phyloP scores from a whole-genome alignment of 2,329 filamentous ascomycete genomes.

The Rugonectria rugulosa region DNA sequence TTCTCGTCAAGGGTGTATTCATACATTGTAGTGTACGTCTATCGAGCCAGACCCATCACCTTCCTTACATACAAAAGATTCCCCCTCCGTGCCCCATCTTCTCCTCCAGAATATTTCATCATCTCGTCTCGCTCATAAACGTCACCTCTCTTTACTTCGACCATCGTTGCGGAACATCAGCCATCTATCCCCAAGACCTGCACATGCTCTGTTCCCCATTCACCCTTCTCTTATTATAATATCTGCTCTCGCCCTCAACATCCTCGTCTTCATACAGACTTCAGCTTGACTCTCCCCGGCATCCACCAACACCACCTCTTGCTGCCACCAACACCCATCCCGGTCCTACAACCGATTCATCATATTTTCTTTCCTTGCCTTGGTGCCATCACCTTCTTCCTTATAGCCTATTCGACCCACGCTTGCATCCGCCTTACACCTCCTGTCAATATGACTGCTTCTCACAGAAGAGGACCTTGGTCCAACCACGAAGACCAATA shows the following conservation, averaged over 20 bases:
- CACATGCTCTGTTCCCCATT: no score
- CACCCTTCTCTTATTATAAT: no score
- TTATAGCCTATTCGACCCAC: no score
- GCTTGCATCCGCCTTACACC: no score
- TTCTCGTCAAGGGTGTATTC: slow-evolving; percentile 23
- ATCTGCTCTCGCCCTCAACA: no score
- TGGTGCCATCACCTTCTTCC: not conserved
- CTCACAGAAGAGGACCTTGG: slow-evolving; percentile 75
- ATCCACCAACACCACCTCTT: not conserved
- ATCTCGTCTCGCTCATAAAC: slow-evolving; percentile 38
- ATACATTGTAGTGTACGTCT: no score
- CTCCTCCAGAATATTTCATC: slow-evolving; percentile 36
- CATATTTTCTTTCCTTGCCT: not conserved
- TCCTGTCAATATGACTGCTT: slow-evolving; percentile 24
- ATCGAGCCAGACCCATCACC: no score
- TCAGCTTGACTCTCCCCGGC: no score
- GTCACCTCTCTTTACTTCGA: slow-evolving; percentile 18
- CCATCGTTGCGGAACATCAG: slow-evolving; percentile 16
- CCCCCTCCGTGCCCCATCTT: slow-evolving; percentile 30
- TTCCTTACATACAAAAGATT: slow-evolving; percentile 34
- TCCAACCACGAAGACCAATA: slow-evolving; percentile 77
- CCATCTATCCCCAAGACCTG: no score
- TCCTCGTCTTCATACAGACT: no score
- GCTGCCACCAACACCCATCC: not conserved
- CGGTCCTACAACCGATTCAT: not conserved